Base-by-base conservation (phyloP, 2,329 filamentous ascomycete genomes). In the Boeremia lycopersici region DNA sequence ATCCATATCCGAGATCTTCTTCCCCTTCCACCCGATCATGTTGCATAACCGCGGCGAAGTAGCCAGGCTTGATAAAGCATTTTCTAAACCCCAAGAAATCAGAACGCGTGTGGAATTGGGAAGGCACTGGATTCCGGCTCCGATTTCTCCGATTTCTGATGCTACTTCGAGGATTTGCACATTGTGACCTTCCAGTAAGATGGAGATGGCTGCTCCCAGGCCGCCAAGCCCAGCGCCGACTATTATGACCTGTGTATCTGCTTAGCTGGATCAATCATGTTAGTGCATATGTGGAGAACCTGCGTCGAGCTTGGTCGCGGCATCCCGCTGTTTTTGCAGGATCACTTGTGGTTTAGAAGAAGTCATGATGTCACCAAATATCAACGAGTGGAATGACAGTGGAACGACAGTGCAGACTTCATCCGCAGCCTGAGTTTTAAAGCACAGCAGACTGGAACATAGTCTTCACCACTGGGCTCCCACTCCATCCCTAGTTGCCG, bases 141-240 rank as follows among this genome's bases (percentile, higher is more conserved):
- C 79, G 11, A 78, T 77, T 64, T 83, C 80, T 26, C 73, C 75
- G 40, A 83, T 79, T 26, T 78, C 70, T 23, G 72, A 54, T 5
- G 82, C 77, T 17, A 76, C 68, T 63, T 84, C 81, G 43, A 83
- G 77, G 17, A 83, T 74, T 0, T 72, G 76, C 6, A 83, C 80
- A 19, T 69, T 67, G 63, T 83, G 80, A 19, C 81, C 79, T 23
- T 75, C 76, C 8, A 81, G 71, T 1, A 77, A 70, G 35, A 79
- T 74, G 3, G 76, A 69, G 53, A 83, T 81, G n/a, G 78, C 78
- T 19, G 80, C 78, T 10, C 76, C 81, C 8, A 86, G 74, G 5
- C 83, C 83, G 23, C 81, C 81, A 17, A 85, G 74, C 6, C 83
- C 83, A 9, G 82, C 83, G n/a, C 83, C 83, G 17, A 84, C 77